These are phyloP conservation scores for Erysimum cheiranthoides DNA, from an alignment of 345 rosid species.

Conservation along the genomic window DNA sequence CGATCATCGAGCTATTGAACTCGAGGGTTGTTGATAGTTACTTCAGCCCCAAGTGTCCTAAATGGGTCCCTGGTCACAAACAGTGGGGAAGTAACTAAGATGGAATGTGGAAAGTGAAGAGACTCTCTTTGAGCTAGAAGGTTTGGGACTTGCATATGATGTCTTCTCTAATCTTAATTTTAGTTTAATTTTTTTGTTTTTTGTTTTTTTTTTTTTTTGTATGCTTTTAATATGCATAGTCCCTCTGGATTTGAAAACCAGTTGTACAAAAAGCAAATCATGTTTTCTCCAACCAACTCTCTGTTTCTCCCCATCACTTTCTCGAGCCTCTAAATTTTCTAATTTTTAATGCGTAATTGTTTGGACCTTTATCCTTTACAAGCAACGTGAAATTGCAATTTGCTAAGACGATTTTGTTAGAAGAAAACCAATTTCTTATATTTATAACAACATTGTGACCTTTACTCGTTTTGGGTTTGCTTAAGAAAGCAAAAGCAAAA, in stretches of 20 bases:
- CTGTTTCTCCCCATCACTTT: constrained; percentile 29
- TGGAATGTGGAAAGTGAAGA: constrained; percentile 16
- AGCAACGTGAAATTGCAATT: constrained; percentile 32
- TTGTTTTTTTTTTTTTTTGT: neutral
- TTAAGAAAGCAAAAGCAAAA: constrained; percentile 35
- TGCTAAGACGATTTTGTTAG: constrained; percentile 20
- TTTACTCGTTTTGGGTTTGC: constrained; percentile 28
- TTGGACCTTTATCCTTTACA: constrained; percentile 36
- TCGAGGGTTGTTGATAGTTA: constrained; percentile 69
- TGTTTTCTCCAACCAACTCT: constrained; percentile 39
- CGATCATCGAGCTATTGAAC: constrained; percentile 85
- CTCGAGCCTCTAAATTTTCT: constrained; percentile 39
- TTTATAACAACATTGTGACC: constrained; percentile 4
- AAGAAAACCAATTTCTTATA: neutral
- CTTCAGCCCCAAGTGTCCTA: constrained; percentile 94
- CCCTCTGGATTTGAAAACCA: constrained; percentile 37
- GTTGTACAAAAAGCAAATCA: constrained; percentile 41
- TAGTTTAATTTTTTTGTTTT: constrained; percentile 5
- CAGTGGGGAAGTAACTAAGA: constrained; percentile 65
- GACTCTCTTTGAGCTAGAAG: constrained; percentile 38
- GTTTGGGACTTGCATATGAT: constrained; percentile 34
- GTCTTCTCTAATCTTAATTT: constrained; percentile 35
- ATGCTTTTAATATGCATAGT: constrained; percentile 33
- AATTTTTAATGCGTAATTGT: constrained; percentile 21
- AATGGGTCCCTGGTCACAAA: constrained; percentile 94